A percentile compares a stretch with the other conserved stretches of the same genome.
phyloP scores from a whole-genome alignment of 768 basidiomycete genomes.

The Cubamyces sp. region DNA sequence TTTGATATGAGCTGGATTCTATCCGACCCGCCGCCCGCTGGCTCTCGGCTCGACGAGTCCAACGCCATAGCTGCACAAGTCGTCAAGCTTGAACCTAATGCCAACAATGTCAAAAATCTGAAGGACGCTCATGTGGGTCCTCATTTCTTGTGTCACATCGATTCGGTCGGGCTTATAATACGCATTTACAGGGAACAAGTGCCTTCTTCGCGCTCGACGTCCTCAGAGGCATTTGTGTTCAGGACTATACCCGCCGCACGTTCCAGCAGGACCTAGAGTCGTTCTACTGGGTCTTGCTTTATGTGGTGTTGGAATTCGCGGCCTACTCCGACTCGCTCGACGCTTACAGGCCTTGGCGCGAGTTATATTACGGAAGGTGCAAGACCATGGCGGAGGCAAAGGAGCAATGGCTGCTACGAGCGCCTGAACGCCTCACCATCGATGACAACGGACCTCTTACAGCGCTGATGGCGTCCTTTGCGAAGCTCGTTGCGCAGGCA shows the following conservation, averaged over 20 bases:
- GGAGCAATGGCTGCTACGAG: background rate
- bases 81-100: background rate
- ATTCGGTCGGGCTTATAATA: background rate
- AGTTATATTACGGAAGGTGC: background rate
- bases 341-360: background rate
- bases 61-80: background rate
- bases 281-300: constrained; percentile 20
- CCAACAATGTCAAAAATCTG: background rate
- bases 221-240: background rate
- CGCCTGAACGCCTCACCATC: too few species aligned
- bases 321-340: background rate
- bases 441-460: background rate
- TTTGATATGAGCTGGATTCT: background rate
- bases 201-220: background rate
- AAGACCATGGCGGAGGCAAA: background rate
- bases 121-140: background rate
- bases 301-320: constrained; percentile 3
- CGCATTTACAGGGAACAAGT: background rate
- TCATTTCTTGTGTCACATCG: background rate
- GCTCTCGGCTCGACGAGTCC: background rate
- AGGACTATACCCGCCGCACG: background rate
- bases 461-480: background rate
- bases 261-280: constrained; percentile 18
- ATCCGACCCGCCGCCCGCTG: background rate
- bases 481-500: background rate